A percentile compares a stretch with the other conserved stretches of the same genome.
Evolutionary conservation across 306 rosid species (phyloP).

Genomic region (Dryas octopetala): DNA sequence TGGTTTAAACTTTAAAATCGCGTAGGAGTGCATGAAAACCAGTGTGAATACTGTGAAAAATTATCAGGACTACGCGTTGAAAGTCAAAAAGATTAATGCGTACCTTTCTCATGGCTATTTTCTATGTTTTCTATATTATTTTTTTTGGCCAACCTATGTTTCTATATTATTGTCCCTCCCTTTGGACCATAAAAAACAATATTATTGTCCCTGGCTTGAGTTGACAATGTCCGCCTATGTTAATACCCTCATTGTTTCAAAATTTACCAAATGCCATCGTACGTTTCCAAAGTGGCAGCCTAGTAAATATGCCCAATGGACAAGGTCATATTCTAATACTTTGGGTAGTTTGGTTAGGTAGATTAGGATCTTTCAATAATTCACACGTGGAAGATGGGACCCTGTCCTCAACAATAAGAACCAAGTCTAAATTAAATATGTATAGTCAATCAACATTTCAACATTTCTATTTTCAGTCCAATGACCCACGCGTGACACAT

Average conservation of each 20-base stretch:
- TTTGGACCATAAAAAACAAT: no score
- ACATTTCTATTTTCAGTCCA: not conserved
- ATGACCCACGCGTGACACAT: constrained; percentile 7
- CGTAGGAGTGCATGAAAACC: not conserved
- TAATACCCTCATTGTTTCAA: not conserved
- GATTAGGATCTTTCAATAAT: not conserved
- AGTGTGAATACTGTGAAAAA: not conserved
- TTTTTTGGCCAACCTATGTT: no score
- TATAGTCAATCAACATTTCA: not conserved
- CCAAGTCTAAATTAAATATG: not conserved
- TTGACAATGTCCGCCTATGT: not conserved
- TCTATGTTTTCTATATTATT: not conserved
- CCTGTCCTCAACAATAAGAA: not conserved
- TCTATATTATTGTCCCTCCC: no score
- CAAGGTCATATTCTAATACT: not conserved
- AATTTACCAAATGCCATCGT: not conserved
- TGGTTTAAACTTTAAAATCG: not conserved
- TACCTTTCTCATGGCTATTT: not conserved
- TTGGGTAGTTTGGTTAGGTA: not conserved
- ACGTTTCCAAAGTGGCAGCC: not conserved
- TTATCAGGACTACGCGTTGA: constrained; percentile 7
- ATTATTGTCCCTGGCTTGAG: not conserved
- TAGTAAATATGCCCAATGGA: not conserved
- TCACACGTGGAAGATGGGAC: not conserved
- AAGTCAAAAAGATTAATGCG: not conserved